Evolutionary conservation across 495 filamentous ascomycete species (phyloP), one percentile per base, ranked within the genome.

Genomic region (Aspergillus baeticus): DNA sequence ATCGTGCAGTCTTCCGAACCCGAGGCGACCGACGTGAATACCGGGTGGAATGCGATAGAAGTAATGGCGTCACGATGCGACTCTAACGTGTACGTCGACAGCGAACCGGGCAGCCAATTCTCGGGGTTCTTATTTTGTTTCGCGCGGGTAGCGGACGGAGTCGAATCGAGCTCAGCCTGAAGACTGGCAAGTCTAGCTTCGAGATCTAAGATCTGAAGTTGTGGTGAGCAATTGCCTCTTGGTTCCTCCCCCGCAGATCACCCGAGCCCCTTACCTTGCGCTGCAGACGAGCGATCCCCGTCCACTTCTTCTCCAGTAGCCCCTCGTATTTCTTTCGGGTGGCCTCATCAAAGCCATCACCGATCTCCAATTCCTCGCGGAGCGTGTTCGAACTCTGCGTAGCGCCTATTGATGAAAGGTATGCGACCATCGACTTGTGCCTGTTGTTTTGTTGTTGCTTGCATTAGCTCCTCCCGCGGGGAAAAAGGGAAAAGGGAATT

Each of bases 221-320:
- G 22, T 15, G 22, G 57, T 21, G 44, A 55, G 17, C 21, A 22
- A 26, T 54, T 6, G 10, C 18, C 20, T 37, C 41, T 11, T 31
- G 45, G n/a, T n/a, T 15, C 7, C 2, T 38, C 11, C 52, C 6
- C 14, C 11, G 22, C 43, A 37, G 33, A 51, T 60, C 55, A 38
- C 22, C 54, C 73, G 33, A 29, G 8, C 26, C 26, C 26, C 26
- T 29, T 68, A 88, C 90, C 87, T 91, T 96, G 72, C 92, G 96
- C 70, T 97, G 92, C 69, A 97, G 72, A 47, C 92, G 81, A 55
- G 95, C 89, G 3, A 93, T 87, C 62, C 88, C 91, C 17, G 92
- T 97, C 92, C 92, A 97, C 76, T 97, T 97, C 77, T 92, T 95
- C 77, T 96, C 92, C 66, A 97, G 68, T 17, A 97, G 68, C 6